Percentiles rank a stretch among this genome's conserved stretches.
Evolutionary conservation across 345 rosid genomes (phyloP).

Genomic region (Eucalyptus tenuipes): DNA sequence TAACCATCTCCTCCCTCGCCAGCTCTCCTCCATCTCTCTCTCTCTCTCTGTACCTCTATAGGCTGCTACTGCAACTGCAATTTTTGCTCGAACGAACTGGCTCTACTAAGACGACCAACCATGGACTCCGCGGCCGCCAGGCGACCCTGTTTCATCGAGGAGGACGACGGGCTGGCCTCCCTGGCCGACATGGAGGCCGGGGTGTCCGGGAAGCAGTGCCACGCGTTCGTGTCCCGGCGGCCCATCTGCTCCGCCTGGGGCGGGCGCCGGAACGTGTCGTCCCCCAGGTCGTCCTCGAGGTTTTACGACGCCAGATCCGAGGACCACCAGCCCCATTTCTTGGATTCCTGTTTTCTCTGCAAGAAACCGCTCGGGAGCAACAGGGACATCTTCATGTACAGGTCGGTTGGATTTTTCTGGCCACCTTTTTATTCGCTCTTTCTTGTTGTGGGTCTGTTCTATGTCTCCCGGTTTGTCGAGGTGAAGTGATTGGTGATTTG

Average conservation of each 20-base stretch:
- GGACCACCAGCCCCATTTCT: constrained; percentile 46
- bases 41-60: neutral
- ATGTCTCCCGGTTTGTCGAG: neutral
- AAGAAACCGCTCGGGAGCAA: constrained; percentile 54
- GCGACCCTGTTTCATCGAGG: constrained; percentile 38
- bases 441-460: neutral
- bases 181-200: constrained; percentile 61
- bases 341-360: constrained; percentile 64
- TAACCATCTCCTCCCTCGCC: neutral
- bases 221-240: constrained; percentile 19
- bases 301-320: constrained; percentile 59
- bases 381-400: constrained; percentile 81
- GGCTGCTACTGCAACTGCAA: neutral
- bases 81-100: neutral
- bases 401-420: constrained; percentile 10
- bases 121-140: constrained; percentile 3
- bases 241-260: constrained; percentile 11
- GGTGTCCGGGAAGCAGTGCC: constrained; percentile 17
- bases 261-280: constrained; percentile 23
- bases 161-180: constrained; percentile 46
- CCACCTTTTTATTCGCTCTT: too few relatives aligned
- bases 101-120: neutral
- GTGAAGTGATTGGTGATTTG: neutral
- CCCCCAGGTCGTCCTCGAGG: constrained; percentile 51
- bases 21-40: neutral